These are phyloP conservation scores for Gaeumannomyces sp. DNA, from an alignment of 2,329 filamentous ascomycete genomes.

Conservation along the genomic window DNA sequence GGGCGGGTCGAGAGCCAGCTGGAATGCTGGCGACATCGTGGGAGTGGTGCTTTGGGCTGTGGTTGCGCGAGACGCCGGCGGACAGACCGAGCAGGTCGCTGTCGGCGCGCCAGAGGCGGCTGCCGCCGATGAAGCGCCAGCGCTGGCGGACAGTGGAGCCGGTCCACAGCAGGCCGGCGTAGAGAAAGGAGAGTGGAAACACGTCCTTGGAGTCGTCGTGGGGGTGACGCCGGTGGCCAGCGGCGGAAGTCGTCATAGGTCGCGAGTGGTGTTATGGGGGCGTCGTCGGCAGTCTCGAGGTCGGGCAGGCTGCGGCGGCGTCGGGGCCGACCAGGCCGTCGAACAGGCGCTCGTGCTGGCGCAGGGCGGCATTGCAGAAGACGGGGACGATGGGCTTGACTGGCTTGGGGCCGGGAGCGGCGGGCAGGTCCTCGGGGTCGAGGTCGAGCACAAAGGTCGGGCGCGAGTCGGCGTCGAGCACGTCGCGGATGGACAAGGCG, in stretches of 20 bases:
- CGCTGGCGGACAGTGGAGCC: conserved; percentile 30
- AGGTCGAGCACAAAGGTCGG: conserved; percentile 33
- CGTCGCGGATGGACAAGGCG: conserved; percentile 20
- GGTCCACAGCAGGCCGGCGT: conserved; percentile 29
- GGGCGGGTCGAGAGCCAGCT: too few species aligned
- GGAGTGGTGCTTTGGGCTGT: too few species aligned
- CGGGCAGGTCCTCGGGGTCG: conserved; percentile 24
- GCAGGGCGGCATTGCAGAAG: conserved; percentile 30
- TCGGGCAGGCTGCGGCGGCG: conserved; percentile 5
- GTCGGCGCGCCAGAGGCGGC: conserved; percentile 26
- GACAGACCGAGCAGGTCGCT: neutral
- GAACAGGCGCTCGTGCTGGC: conserved; percentile 26
- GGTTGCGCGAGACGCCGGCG: too few species aligned
- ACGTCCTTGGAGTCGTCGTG: conserved; percentile 39
- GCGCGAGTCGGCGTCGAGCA: conserved; percentile 24
- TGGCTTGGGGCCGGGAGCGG: conserved; percentile 12
- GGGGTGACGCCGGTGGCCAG: conserved; percentile 34
- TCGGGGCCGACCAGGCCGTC: conserved; percentile 22
- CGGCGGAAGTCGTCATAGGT: conserved; percentile 30
- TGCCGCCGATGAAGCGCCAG: conserved; percentile 36
- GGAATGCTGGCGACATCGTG: too few species aligned
- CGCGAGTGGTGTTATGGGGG: neutral
- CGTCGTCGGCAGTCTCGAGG: neutral
- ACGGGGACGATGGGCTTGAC: conserved; percentile 23
- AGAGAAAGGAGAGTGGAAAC: conserved; percentile 34